A percentile compares a stretch with the other conserved stretches of the same genome.
phyloP scores from a whole-genome alignment of 2,329 filamentous ascomycete genomes.

The Fusarium odoratissimum region DNA sequence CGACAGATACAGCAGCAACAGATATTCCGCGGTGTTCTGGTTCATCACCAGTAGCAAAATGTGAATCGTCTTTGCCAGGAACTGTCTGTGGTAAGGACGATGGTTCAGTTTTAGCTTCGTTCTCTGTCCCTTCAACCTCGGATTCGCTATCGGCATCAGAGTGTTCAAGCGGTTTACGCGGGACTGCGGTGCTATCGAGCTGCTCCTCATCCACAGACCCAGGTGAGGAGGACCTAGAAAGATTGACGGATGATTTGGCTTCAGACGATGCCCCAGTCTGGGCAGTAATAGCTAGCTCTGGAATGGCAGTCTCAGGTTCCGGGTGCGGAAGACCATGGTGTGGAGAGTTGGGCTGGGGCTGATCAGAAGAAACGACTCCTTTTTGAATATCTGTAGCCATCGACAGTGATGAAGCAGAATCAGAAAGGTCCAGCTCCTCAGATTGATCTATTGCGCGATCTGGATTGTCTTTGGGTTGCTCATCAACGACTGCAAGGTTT shows the following conservation, averaged over 20 bases:
- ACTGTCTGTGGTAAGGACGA: neutral
- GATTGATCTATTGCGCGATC: neutral
- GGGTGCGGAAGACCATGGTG: neutral
- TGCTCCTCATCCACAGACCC: slow-evolving; percentile 1
- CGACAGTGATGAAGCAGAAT: slow-evolving; percentile 4
- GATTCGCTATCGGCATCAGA: slow-evolving; percentile 17
- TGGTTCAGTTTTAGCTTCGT: neutral
- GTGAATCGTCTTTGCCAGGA: neutral
- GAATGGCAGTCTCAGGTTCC: neutral
- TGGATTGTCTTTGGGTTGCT: neutral
- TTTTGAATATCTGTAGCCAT: neutral
- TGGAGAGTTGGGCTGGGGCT: neutral
- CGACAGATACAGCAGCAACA: neutral
- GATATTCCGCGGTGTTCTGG: neutral
- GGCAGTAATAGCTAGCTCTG: neutral
- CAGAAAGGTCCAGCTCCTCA: neutral
- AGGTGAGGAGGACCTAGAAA: neutral
- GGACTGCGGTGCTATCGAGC: neutral
- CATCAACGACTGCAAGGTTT: neutral
- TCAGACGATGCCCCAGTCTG: neutral
- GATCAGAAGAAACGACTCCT: neutral
- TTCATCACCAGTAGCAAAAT: slow-evolving; percentile 1
- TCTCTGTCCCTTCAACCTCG: neutral
- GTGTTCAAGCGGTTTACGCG: neutral
- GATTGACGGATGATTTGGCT: neutral